A percentile compares a stretch with the other conserved stretches of the same genome.
Conservation (phyloP, 345 rosid species). For the Acer yangbiense region DNA sequence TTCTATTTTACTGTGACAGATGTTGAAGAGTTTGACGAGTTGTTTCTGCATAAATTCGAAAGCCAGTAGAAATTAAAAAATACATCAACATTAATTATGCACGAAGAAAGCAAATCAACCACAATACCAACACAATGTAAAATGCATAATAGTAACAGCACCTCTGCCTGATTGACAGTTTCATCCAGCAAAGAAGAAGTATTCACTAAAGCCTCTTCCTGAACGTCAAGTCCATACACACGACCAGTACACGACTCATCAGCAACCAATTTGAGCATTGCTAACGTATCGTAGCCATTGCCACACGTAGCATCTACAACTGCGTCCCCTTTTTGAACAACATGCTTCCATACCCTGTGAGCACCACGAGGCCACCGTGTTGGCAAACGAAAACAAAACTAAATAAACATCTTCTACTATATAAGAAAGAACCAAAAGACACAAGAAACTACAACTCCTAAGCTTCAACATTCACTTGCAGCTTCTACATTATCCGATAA, state of each 20-base stretch:
- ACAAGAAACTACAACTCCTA: not conserved
- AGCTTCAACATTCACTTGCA: not conserved
- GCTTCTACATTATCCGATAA: not conserved
- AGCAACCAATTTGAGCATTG: slow-evolving; percentile 69
- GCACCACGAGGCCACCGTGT: not conserved
- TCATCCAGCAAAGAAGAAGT: slow-evolving; percentile 59
- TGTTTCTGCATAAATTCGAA: slow-evolving; percentile 52
- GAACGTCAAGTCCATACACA: slow-evolving; percentile 87
- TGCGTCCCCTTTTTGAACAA: slow-evolving; percentile 65
- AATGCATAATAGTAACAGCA: slow-evolving; percentile 23
- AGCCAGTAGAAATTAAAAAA: slow-evolving; percentile 17
- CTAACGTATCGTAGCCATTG: slow-evolving; percentile 81
- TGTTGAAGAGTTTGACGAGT: slow-evolving; percentile 58
- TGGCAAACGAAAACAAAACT: too few species aligned
- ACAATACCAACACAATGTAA: not conserved
- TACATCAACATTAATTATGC: not conserved
- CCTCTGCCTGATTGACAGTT: slow-evolving; percentile 56
- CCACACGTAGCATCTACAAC: slow-evolving; percentile 93
- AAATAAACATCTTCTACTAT: not conserved
- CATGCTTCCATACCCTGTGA: slow-evolving; percentile 75
- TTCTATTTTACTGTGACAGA: slow-evolving; percentile 87
- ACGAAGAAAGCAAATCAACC: not conserved
- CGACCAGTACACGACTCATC: slow-evolving; percentile 56
- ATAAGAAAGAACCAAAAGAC: not conserved
- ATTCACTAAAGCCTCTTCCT: slow-evolving; percentile 58